A percentile compares a stretch with the other conserved stretches of the same genome.
Evolutionary conservation across 495 filamentous ascomycete species (phyloP).

Genomic region (Penicillium riverlandense): DNA sequence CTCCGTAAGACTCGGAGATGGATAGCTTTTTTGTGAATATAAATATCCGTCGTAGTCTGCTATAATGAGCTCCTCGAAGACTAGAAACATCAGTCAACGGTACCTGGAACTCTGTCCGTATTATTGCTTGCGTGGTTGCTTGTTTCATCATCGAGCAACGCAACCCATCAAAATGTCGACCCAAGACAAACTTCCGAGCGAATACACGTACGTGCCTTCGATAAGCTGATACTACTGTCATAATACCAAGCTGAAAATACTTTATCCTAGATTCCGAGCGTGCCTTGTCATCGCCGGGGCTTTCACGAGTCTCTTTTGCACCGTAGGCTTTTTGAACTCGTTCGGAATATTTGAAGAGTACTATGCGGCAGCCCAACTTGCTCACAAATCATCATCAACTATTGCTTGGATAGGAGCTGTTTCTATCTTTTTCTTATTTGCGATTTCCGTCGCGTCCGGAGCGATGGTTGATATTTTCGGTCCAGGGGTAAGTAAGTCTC

Average conservation of each 20-base stretch:
- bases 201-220: conserved; percentile 15
- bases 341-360: conserved; percentile 59
- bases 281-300: conserved; percentile 24
- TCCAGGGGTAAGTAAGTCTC: conserved; percentile 18
- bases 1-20: not conserved
- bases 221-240: not conserved
- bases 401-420: conserved; percentile 59
- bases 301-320: conserved; percentile 35
- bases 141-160: too few relatives aligned
- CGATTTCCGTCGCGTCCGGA: conserved; percentile 24
- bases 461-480: conserved; percentile 32
- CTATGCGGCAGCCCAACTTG: conserved; percentile 46
- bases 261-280: conserved; percentile 10
- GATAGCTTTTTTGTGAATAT: too few relatives aligned
- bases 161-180: not conserved
- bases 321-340: conserved; percentile 54
- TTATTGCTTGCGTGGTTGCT: too few relatives aligned
- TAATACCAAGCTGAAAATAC: not conserved
- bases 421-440: conserved; percentile 31
- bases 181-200: conserved; percentile 1
- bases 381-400: conserved; percentile 34
- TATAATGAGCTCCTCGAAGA: too few relatives aligned
- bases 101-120: too few relatives aligned
- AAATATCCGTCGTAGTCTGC: too few relatives aligned
- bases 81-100: too few relatives aligned